Base-by-base conservation (phyloP, 768 basidiomycete species). In the Pleurotus cornucopiae region DNA sequence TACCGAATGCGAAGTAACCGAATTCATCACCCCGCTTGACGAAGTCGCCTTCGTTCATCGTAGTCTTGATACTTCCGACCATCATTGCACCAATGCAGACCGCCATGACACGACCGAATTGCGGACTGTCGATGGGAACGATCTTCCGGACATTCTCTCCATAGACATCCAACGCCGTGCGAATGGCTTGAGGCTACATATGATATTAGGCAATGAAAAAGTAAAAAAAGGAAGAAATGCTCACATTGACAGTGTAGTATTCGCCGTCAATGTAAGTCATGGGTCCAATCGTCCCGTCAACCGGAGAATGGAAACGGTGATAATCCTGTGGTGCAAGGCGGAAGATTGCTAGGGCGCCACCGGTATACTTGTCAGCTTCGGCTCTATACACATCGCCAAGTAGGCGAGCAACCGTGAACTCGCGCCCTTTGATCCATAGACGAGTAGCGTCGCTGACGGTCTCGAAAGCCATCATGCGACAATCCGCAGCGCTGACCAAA, bases 341-440 rank as follows among this genome's bases (percentile, higher is more conserved):
- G 73, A 98, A 98, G 55, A 97, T 97, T 7, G 80, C 91, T 49
- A 99, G 64, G 0, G 89, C 85, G 4, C 97, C 96, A 6, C 90
- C 91, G 1, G 74, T 71, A 64, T 89, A 98, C 39, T 79, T 78
- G 4, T 86, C 83, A 1, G 80, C 84, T 48, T 91, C 81, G 18
- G 78, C 73, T 60, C 82, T 82, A 69, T 94, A 93, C 9, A 70
- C 73, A 2, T 91, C 88, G 0, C 95, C 95, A 0, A 98, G 79
- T 34, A 99, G 76, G 1, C 86, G 79, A 4, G 72, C 78, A 2
- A 98, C 78, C 1, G 85, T 87, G 66, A 99, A 98, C 62, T 97
- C 94, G 43, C 94, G 85, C 2, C 96, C 96, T 65, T 98, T 98
- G 73, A 98, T 96, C 96, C 96, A 99, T 0, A 99, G 73, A 20